These are phyloP conservation scores for Wallemia hederae DNA, from an alignment of 1,284 basidiomycete genomes.

Conservation along the genomic window DNA sequence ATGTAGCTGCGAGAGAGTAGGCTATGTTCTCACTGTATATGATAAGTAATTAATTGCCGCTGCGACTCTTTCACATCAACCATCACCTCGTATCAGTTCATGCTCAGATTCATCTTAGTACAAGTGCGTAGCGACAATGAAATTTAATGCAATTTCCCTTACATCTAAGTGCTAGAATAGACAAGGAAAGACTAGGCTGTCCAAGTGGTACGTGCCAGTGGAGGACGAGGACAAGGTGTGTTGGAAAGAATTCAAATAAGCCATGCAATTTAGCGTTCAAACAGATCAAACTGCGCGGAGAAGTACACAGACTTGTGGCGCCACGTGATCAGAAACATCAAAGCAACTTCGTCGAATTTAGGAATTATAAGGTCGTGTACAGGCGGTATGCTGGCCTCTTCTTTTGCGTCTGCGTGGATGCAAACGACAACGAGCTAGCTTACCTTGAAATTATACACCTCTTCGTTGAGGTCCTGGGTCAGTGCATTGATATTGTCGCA, in stretches of 20 bases:
- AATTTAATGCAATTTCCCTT: background rate
- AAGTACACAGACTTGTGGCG: conserved; percentile 80
- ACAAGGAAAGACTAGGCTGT: conserved; percentile 85
- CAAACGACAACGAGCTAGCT: conserved; percentile 89
- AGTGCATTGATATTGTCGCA: conserved; percentile 11
- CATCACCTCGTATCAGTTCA: conserved; percentile 12
- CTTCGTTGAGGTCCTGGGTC: conserved; percentile 91
- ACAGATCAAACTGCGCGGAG: conserved; percentile 65
- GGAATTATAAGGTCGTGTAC: conserved; percentile 83
- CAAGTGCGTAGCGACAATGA: conserved; percentile 24
- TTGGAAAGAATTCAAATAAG: background rate
- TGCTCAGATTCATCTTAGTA: conserved; percentile 83
- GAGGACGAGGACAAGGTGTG: conserved; percentile 81
- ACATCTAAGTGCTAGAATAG: too few relatives aligned
- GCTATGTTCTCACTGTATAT: too few relatives aligned
- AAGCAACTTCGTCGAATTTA: conserved; percentile 97
- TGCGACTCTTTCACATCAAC: background rate
- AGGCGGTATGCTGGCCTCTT: conserved; percentile 87
- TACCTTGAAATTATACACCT: conserved; percentile 93
- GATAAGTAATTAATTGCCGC: background rate
- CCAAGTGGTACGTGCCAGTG: conserved; percentile 90
- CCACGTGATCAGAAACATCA: conserved; percentile 97
- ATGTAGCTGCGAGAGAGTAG: too few relatives aligned
- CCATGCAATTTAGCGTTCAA: background rate
- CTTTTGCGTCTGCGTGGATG: conserved; percentile 91